Percentiles rank a stretch among this genome's conserved stretches.
Evolutionary conservation across 1,139 yeast species (phyloP).

Genomic region (Kazachstania sp.): DNA sequence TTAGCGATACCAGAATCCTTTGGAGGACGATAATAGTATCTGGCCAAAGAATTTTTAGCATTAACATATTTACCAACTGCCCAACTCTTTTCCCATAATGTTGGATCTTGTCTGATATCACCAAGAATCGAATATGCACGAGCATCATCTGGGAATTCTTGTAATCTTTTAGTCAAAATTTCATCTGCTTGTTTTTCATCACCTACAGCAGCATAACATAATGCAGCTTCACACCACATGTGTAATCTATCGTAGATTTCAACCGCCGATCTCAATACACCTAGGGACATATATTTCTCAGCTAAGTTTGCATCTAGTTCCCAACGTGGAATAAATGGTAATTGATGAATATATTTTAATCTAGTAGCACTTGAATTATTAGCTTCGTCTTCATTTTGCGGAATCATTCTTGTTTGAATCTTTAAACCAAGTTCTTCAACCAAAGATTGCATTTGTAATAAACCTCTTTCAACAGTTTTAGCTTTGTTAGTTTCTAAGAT

Average conservation of each 20-base stretch:
- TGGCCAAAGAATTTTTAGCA: conserved; percentile 79
- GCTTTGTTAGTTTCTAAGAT: conserved; percentile 70
- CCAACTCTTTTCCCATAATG: conserved; percentile 83
- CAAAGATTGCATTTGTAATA: conserved; percentile 83
- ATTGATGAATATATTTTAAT: conserved; percentile 59
- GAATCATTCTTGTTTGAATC: conserved; percentile 52
- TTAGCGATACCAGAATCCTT: conserved; percentile 42
- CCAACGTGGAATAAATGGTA: conserved; percentile 83
- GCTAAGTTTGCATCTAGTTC: conserved; percentile 74
- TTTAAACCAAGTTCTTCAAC: conserved; percentile 82
- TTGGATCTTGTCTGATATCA: conserved; percentile 71
- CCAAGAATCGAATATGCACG: conserved; percentile 81
- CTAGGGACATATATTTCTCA: conserved; percentile 78
- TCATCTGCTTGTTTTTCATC: conserved; percentile 59
- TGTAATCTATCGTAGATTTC: conserved; percentile 79
- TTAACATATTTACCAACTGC: conserved; percentile 69
- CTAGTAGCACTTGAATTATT: conserved; percentile 37
- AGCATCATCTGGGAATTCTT: conserved; percentile 61
- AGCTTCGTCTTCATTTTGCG: conserved; percentile 39
- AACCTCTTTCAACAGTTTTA: conserved; percentile 87
- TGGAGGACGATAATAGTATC: conserved; percentile 64
- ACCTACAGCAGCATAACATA: conserved; percentile 84
- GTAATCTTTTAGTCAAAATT: conserved; percentile 48
- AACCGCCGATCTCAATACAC: conserved; percentile 78
- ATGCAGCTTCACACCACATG: conserved; percentile 74